A percentile compares a stretch with the other conserved stretches of the same genome.
These are phyloP conservation scores for Chalaropsis ovoidea DNA, from an alignment of 2,329 filamentous ascomycete species.

Conservation along the genomic window DNA sequence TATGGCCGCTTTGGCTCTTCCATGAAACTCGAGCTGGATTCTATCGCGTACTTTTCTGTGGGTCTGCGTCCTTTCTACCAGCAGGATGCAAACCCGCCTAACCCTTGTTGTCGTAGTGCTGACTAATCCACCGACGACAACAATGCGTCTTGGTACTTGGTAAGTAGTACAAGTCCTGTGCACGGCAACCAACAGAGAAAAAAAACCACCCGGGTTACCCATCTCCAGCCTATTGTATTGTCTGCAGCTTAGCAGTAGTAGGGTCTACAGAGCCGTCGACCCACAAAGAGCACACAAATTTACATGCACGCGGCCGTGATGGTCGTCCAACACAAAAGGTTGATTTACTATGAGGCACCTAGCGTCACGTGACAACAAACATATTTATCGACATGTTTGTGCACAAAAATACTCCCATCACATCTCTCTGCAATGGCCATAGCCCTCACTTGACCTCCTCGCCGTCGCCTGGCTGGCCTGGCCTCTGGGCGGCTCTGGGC, in stretches of 20 bases:
- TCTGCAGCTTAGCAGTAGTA: not conserved
- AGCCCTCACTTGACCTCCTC: too few relatives aligned
- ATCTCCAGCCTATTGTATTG: not conserved
- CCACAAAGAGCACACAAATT: not conserved
- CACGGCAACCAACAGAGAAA: not conserved
- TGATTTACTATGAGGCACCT: too few relatives aligned
- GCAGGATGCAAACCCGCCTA: not conserved
- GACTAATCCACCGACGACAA: not conserved
- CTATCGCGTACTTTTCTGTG: not conserved
- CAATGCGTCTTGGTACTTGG: not conserved
- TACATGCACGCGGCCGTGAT: not conserved
- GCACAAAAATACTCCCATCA: not conserved
- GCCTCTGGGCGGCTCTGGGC: not conserved
- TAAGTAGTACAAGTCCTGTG: not conserved
- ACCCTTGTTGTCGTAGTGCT: not conserved
- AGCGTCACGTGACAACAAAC: too few relatives aligned
- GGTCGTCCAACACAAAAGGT: not conserved
- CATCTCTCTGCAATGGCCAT: not conserved
- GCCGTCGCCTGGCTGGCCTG: not conserved
- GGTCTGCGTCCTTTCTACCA: not conserved
- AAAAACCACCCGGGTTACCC: too few relatives aligned
- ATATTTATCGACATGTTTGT: too few relatives aligned
- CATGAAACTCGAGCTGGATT: not conserved
- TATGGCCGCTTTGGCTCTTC: not conserved
- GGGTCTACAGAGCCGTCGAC: not conserved